A percentile compares a stretch with the other conserved stretches of the same genome.
phyloP scores from a whole-genome alignment of 441 rosid species.

The Eruca vesicaria region DNA sequence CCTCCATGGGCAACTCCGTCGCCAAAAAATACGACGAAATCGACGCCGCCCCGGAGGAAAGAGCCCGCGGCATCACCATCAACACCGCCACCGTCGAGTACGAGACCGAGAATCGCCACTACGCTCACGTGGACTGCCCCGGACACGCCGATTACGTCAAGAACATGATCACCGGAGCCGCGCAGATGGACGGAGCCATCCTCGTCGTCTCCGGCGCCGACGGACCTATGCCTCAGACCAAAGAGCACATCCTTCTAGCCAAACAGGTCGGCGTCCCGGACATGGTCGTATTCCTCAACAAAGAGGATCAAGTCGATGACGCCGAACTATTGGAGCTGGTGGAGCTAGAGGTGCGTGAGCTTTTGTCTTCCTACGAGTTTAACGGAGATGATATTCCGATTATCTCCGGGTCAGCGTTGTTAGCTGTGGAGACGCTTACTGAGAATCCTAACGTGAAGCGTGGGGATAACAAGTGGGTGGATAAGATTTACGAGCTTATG shows the following conservation, averaged over 20 bases:
- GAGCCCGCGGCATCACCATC: constrained; percentile 97
- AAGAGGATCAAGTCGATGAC: constrained; percentile 92
- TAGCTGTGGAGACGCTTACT: constrained; percentile 78
- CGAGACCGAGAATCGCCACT: constrained; percentile 87
- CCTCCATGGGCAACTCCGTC: constrained; percentile 64
- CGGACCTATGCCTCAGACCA: constrained; percentile 92
- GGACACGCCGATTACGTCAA: constrained; percentile 95
- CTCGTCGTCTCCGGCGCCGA: constrained; percentile 88
- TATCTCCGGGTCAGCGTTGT: constrained; percentile 74
- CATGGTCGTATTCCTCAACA: constrained; percentile 86
- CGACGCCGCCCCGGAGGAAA: constrained; percentile 97
- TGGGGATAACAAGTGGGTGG: constrained; percentile 92
- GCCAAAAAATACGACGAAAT: constrained; percentile 95
- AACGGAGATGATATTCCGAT: constrained; percentile 89
- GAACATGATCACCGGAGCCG: constrained; percentile 90
- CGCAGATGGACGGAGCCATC: constrained; percentile 92
- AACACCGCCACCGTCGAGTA: constrained; percentile 95
- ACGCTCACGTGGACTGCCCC: constrained; percentile 92
- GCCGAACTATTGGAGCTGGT: constrained; percentile 84
- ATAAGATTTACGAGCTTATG: constrained; percentile 93
- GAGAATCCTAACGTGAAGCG: constrained; percentile 68
- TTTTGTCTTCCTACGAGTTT: constrained; percentile 78
- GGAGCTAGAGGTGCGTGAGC: constrained; percentile 91
- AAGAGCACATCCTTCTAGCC: constrained; percentile 79
- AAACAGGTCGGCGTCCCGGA: constrained; percentile 94